These are phyloP conservation scores for Oemleria cerasiformis DNA, from an alignment of 306 rosid species.

Conservation along the genomic window DNA sequence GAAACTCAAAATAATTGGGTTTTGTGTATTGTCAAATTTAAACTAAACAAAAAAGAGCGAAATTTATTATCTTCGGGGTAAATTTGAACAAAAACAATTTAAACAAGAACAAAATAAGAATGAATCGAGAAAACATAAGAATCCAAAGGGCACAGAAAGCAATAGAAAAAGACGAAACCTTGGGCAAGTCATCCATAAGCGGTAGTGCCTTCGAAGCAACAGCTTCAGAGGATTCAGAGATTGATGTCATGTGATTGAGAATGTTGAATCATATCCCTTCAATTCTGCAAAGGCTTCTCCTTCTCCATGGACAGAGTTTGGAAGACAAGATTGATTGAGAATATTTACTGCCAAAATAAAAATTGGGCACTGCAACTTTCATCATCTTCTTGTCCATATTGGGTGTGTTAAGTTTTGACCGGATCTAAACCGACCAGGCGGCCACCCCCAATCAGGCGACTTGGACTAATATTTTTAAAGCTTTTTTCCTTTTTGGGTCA, in stretches of 20 bases:
- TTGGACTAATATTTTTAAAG: background rate
- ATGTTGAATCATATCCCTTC: background rate
- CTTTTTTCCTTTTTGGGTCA: background rate
- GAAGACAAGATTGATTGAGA: background rate
- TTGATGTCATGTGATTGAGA: background rate
- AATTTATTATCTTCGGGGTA: background rate
- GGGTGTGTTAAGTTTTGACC: background rate
- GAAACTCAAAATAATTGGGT: background rate
- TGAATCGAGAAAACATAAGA: background rate
- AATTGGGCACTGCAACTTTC: background rate
- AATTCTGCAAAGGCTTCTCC: conserved; percentile 1
- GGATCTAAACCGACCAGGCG: background rate
- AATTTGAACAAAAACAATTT: background rate
- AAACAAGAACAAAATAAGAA: background rate
- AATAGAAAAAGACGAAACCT: background rate
- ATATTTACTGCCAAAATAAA: background rate
- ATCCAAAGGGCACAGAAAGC: background rate
- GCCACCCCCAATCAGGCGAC: background rate
- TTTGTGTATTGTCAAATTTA: background rate
- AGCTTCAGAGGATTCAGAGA: conserved; percentile 5
- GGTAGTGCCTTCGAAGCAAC: conserved; percentile 13
- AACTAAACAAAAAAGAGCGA: background rate
- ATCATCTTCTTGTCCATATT: background rate
- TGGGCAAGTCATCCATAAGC: conserved; percentile 15
- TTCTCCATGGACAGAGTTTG: conserved; percentile 1